phyloP scores from a whole-genome alignment of 202 grass and related monocot species.

The Eragrostis tef region DNA sequence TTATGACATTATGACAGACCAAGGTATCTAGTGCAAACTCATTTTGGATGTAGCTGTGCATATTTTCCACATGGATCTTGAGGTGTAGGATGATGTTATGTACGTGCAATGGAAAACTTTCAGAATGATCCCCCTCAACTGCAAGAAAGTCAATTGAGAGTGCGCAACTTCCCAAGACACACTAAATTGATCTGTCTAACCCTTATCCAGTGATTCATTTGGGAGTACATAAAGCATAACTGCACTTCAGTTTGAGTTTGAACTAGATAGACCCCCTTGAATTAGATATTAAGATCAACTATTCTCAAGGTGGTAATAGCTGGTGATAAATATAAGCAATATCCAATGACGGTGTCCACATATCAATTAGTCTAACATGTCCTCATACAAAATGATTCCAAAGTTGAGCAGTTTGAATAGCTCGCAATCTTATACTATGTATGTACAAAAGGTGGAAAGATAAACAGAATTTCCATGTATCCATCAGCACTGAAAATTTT shows the following conservation, averaged over 20 bases:
- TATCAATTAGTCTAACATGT: slow-evolving; percentile 1
- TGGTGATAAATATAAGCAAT: slow-evolving; percentile 18
- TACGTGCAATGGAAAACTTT: not conserved
- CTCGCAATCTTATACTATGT: not conserved
- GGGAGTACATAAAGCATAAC: not conserved
- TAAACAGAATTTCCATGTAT: not conserved
- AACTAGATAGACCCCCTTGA: not conserved
- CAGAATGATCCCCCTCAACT: not conserved
- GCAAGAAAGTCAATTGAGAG: too few species aligned
- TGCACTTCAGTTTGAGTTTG: not conserved
- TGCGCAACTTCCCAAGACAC: too few species aligned
- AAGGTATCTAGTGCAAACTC: not conserved
- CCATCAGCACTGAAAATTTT: not conserved
- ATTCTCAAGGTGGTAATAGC: not conserved
- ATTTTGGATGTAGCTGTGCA: not conserved
- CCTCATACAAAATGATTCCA: slow-evolving; percentile 16
- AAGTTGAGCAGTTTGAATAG: slow-evolving; percentile 20
- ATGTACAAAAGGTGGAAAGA: not conserved
- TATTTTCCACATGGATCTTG: not conserved
- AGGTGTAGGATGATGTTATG: not conserved
- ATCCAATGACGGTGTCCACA: not conserved
- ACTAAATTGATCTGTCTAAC: too few species aligned
- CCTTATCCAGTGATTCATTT: too few species aligned
- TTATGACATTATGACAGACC: not conserved
- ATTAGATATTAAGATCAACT: not conserved